Percentiles rank a stretch among this genome's conserved stretches.
These are phyloP conservation scores for Boletus rufocinnamomeus DNA, from an alignment of 768 basidiomycete species.

Conservation along the genomic window DNA sequence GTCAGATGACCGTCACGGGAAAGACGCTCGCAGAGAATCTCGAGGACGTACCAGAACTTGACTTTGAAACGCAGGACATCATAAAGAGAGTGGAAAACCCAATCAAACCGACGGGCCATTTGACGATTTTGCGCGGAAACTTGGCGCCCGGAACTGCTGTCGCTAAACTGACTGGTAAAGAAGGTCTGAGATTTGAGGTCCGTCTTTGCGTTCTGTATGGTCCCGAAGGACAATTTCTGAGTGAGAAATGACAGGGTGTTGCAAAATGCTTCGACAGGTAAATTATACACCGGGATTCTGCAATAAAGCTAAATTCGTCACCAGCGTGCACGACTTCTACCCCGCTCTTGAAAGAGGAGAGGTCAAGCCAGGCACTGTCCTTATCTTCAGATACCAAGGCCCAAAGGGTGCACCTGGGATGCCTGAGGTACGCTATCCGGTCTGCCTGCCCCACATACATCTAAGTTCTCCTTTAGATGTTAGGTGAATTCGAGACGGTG, in stretches of 20 bases:
- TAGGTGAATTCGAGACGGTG: slow-evolving; percentile 34
- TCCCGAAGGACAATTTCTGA: background rate
- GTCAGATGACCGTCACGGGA: slow-evolving; percentile 87
- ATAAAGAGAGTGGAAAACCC: slow-evolving; percentile 72
- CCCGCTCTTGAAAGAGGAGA: slow-evolving; percentile 71
- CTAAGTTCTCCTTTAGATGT: slow-evolving; percentile 44
- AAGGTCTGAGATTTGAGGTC: slow-evolving; percentile 82
- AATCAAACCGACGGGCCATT: slow-evolving; percentile 84
- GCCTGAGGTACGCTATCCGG: slow-evolving; percentile 60
- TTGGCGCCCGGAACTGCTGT: slow-evolving; percentile 85
- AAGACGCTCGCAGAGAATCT: slow-evolving; percentile 89
- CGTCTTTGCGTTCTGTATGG: slow-evolving; percentile 11
- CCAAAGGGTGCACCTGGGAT: slow-evolving; percentile 92
- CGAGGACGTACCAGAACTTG: slow-evolving; percentile 69
- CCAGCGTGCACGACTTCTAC: slow-evolving; percentile 69
- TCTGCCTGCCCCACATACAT: too few relatives aligned
- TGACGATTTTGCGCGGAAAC: slow-evolving; percentile 88
- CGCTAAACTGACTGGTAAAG: slow-evolving; percentile 93
- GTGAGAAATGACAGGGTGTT: slow-evolving; percentile 47
- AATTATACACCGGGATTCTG: background rate
- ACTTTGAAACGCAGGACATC: slow-evolving; percentile 76
- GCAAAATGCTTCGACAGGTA: slow-evolving; percentile 81
- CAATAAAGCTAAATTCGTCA: slow-evolving; percentile 7
- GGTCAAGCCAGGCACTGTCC: slow-evolving; percentile 71
- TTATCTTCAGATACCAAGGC: slow-evolving; percentile 87